Evolutionary conservation across 2,329 filamentous ascomycete genomes (phyloP).

Genomic region (Macroventuria anomochaeta): DNA sequence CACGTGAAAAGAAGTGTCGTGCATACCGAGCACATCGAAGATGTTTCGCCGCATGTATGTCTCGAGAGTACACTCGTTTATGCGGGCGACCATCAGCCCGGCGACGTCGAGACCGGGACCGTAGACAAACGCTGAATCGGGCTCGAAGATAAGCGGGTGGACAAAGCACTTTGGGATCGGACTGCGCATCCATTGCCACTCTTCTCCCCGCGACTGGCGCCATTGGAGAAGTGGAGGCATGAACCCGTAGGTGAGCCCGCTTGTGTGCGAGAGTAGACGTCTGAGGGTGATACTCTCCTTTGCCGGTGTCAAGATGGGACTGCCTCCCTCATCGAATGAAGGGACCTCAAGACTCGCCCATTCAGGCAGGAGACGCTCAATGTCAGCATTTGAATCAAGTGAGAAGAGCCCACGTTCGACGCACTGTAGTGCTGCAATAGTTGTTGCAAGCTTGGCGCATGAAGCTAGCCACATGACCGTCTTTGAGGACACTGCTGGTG

Average conservation of each 20-base stretch:
- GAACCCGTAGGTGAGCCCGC: slow-evolving; percentile 34
- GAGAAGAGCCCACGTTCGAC: slow-evolving; percentile 37
- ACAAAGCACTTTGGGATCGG: slow-evolving; percentile 20
- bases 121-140: slow-evolving; percentile 31
- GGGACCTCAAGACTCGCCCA: slow-evolving; percentile 31
- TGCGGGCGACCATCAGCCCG: slow-evolving; percentile 34
- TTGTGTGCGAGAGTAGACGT: slow-evolving; percentile 36
- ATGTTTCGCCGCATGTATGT: slow-evolving; percentile 35
- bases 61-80: slow-evolving; percentile 28
- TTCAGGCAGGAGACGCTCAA: slow-evolving; percentile 35
- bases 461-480: slow-evolving; percentile 43
- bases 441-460: slow-evolving; percentile 38
- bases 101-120: slow-evolving; percentile 32
- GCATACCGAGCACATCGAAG: slow-evolving; percentile 32
- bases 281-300: slow-evolving; percentile 30
- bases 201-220: slow-evolving; percentile 23
- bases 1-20: slow-evolving; percentile 30
- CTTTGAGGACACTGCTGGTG: slow-evolving; percentile 23
- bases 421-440: slow-evolving; percentile 38
- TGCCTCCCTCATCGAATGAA: slow-evolving; percentile 19
- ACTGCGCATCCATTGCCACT: slow-evolving; percentile 11
- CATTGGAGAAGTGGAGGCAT: slow-evolving; percentile 22
- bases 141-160: slow-evolving; percentile 36
- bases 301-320: slow-evolving; percentile 18
- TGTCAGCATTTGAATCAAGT: slow-evolving; percentile 30